These are phyloP conservation scores for Hansfordia pulvinata DNA, from an alignment of 2,329 filamentous ascomycete genomes.

Conservation along the genomic window DNA sequence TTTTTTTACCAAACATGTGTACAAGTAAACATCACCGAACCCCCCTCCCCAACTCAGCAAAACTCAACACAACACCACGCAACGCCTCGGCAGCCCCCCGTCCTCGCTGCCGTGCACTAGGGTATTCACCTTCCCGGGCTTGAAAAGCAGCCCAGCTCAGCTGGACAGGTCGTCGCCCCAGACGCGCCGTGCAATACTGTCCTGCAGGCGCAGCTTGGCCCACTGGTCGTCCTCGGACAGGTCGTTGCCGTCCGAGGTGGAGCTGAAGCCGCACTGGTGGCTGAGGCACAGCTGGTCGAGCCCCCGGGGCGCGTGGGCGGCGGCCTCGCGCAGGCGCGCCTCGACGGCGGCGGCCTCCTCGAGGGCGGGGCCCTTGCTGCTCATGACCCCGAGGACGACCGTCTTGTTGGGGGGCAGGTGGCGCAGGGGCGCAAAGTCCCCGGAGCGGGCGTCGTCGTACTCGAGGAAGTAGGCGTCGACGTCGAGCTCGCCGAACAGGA, in stretches of 20 bases:
- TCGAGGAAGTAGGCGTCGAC: conserved; percentile 47
- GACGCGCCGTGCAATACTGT: conserved; percentile 42
- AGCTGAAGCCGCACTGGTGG: conserved; percentile 44
- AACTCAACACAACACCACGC: no score
- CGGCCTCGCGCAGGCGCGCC: conserved; percentile 27
- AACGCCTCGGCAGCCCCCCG: no score
- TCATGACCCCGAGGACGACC: conserved; percentile 41
- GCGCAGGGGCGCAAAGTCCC: conserved; percentile 40
- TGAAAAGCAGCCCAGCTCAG: no score
- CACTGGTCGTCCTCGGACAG: conserved; percentile 42
- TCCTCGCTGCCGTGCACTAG: no score
- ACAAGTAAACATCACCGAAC: no score
- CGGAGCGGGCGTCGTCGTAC: conserved; percentile 41
- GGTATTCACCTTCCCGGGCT: no score
- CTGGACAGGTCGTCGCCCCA: conserved; percentile 42
- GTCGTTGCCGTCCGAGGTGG: conserved; percentile 42
- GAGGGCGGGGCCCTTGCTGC: conserved; percentile 41
- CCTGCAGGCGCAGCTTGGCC: conserved; percentile 39
- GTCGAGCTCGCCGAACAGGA: conserved; percentile 40
- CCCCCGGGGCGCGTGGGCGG: conserved; percentile 31
- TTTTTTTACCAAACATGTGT: no score
- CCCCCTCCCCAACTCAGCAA: no score
- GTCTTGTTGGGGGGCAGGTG: conserved; percentile 38
- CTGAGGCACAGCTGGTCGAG: conserved; percentile 40
- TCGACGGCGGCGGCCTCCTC: conserved; percentile 29